These are phyloP conservation scores for Funneliformis mosseae DNA, from an alignment of 192 early-diverging fungal species.

Conservation along the genomic window DNA sequence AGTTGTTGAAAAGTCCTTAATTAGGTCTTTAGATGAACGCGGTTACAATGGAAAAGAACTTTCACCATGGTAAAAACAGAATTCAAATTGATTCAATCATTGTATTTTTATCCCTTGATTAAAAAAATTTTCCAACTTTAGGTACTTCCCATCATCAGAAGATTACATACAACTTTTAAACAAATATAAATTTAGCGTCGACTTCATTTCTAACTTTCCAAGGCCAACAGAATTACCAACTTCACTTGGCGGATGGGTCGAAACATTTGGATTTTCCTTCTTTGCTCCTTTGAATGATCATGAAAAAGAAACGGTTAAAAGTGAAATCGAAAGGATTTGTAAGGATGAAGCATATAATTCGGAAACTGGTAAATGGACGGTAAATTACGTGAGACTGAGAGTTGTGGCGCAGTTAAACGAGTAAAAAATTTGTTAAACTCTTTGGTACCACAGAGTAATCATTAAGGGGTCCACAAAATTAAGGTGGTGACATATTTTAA, in stretches of 20 bases:
- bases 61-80: constrained; percentile 42
- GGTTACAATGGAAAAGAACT: constrained; percentile 42
- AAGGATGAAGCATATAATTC: neutral
- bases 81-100: neutral
- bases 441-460: too few species aligned
- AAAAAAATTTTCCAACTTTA: neutral
- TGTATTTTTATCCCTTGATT: neutral
- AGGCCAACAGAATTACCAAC: constrained; percentile 59
- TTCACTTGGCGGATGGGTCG: constrained; percentile 62
- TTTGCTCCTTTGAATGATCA: constrained; percentile 45
- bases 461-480: too few species aligned
- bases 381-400: constrained; percentile 44
- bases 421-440: too few species aligned
- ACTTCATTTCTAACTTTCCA: constrained; percentile 50
- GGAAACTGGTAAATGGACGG: constrained; percentile 38
- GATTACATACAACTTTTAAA: constrained; percentile 55
- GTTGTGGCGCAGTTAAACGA: neutral
- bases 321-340: constrained; percentile 32
- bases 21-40: constrained; percentile 47
- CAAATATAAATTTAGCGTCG: constrained; percentile 52
- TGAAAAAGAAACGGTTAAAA: constrained; percentile 35
- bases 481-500: too few species aligned
- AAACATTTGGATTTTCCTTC: constrained; percentile 70
- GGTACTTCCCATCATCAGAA: constrained; percentile 50
- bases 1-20: constrained; percentile 42